Base-by-base conservation (phyloP, 2,329 filamentous ascomycete species). In the Myriangium duriaei region DNA sequence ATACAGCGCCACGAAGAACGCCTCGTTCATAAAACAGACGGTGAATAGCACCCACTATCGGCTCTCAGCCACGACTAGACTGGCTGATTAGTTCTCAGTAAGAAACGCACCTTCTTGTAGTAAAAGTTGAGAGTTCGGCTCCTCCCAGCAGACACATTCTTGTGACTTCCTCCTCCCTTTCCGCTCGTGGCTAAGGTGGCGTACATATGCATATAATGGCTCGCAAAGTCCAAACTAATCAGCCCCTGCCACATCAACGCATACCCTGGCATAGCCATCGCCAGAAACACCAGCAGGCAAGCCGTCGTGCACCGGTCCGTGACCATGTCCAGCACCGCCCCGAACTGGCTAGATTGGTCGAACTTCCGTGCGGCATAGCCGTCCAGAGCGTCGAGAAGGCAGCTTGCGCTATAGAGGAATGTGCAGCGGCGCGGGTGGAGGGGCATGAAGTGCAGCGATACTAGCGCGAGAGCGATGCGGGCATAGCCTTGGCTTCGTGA, bases 161-260 rank as follows among this genome's bases (percentile, higher is more conserved):
- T 98, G 67, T 98, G 91, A 65, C 86, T 83, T 50, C 74, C 66
- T 12, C 77, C 74, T 37, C 75, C 71, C 37, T 75, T 71, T 37
- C 84, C 85, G 38, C 81, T 85, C 76, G 94, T 91, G 47, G 79
- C 79, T 53, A 95, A 67, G 1, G 86, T 94, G 11, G 87, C 84
- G 58, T 93, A 96, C 91, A 98, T 98, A 65, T 98, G 91, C 69
- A 96, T 88, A 59, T 96, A 98, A 62, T 98, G 91, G 58, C 86
- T 94, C 17, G 91, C 82, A 47, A 98, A 72, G 61, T 98, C 91
- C 51, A 98, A 65, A 39, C 81, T 81, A 60, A 98, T 94, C 55
- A 98, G 65, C 31, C 80, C 76, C 67, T 98, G 91, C 71, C 96
- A 98, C 42, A 96, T 56, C 49, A 96, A 85, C 47, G 84, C 78